Conservation (phyloP, 202 grass and related monocot species). For the Setaria viridis region DNA sequence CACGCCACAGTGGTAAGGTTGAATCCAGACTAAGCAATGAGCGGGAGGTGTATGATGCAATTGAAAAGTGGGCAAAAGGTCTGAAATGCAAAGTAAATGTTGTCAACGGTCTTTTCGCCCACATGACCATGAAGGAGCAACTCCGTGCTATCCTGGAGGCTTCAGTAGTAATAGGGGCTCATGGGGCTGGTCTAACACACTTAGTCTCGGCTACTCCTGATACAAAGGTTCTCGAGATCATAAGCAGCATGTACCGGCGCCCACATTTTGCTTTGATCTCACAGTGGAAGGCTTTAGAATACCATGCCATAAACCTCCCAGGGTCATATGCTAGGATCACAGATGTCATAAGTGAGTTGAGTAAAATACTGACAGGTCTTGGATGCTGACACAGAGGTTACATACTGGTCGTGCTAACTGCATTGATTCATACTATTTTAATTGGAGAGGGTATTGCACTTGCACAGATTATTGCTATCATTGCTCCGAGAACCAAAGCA, state of each 20-base stretch:
- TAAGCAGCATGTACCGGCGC: constrained; percentile 79
- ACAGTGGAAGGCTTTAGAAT: constrained; percentile 86
- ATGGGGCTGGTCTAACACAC: constrained; percentile 93
- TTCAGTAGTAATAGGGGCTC: constrained; percentile 87
- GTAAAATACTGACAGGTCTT: constrained; percentile 64
- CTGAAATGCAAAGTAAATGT: constrained; percentile 86
- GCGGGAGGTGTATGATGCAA: constrained; percentile 68
- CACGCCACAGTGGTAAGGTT: constrained; percentile 86
- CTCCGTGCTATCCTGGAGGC: constrained; percentile 79
- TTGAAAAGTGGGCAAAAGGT: constrained; percentile 73
- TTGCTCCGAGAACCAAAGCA: background rate
- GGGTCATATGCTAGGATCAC: constrained; percentile 58
- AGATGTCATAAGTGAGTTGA: constrained; percentile 60
- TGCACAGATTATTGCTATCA: background rate
- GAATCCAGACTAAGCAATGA: constrained; percentile 93
- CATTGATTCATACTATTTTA: background rate
- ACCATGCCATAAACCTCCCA: constrained; percentile 81
- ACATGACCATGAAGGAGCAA: constrained; percentile 95
- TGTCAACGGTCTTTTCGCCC: constrained; percentile 86
- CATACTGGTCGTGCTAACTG: background rate
- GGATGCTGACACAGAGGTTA: constrained; percentile 64
- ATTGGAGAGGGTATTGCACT: background rate
- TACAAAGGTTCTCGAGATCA: constrained; percentile 94
- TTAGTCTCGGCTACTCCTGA: constrained; percentile 71
- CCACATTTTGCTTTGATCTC: constrained; percentile 91